A percentile compares a stretch with the other conserved stretches of the same genome.
These are phyloP conservation scores for Vanrija sp. DNA, from an alignment of 1,284 basidiomycete species.

Conservation along the genomic window DNA sequence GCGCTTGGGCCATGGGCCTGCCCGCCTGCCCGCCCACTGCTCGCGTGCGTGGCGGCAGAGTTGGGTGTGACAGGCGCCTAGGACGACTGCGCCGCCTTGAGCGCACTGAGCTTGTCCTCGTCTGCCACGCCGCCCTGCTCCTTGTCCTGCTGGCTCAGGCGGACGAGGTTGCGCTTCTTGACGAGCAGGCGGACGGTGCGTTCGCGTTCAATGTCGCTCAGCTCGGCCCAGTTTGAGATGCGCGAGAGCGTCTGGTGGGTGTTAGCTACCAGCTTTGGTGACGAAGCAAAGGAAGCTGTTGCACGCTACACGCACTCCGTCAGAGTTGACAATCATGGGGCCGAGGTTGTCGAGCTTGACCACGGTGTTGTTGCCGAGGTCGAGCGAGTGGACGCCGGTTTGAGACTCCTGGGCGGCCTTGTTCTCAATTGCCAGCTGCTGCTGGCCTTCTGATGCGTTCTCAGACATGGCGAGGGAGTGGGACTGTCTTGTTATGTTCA, in stretches of 20 bases:
- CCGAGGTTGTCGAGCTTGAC: conserved; percentile 46
- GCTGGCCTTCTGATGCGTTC: neutral
- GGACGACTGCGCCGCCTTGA: conserved; percentile 3
- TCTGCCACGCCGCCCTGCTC: conserved; percentile 2
- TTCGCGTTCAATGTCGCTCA: conserved; percentile 43
- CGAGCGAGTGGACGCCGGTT: conserved; percentile 26
- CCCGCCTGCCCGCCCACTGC: too few species aligned
- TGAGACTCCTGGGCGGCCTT: conserved; percentile 2
- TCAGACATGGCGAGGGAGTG: neutral
- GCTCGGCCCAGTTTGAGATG: conserved; percentile 47
- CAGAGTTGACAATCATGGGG: conserved; percentile 49
- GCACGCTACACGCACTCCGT: conserved; percentile 37
- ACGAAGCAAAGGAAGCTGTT: neutral
- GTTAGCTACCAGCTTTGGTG: conserved; percentile 1
- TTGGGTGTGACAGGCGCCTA: too few species aligned
- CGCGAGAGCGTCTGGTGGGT: conserved; percentile 43
- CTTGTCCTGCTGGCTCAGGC: conserved; percentile 34
- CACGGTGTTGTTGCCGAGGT: conserved; percentile 38
- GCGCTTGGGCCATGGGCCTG: too few species aligned
- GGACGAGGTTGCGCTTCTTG: conserved; percentile 47
- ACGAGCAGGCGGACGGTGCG: conserved; percentile 46
- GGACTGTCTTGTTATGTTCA: too few species aligned
- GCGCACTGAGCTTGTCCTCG: conserved; percentile 15
- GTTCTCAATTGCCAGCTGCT: conserved; percentile 12
- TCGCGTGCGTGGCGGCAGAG: too few species aligned